phyloP scores from a whole-genome alignment of 2,329 filamentous ascomycete genomes.

The Trichoderma sp. region DNA sequence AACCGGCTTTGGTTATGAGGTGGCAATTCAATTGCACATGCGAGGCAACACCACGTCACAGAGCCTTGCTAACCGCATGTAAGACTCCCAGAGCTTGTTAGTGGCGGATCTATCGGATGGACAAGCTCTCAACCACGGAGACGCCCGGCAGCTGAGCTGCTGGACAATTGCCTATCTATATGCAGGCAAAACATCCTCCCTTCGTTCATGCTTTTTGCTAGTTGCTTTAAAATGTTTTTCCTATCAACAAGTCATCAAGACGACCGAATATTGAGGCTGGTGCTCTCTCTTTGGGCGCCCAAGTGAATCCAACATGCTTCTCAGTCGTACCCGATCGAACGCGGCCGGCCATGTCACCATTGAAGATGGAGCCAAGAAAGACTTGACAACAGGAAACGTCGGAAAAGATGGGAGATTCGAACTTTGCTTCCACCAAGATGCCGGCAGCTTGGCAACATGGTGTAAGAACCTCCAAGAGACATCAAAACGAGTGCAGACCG shows the following conservation, averaged over 20 bases:
- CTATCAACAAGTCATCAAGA: not conserved
- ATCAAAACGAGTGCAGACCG: constrained; percentile 2
- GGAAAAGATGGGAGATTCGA: constrained; percentile 33
- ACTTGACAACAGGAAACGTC: constrained; percentile 29
- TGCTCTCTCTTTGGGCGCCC: not conserved
- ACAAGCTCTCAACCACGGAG: not conserved
- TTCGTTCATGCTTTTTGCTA: not conserved
- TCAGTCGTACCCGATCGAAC: constrained; percentile 25
- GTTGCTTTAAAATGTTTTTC: not conserved
- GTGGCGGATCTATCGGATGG: constrained; percentile 16
- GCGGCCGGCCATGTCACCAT: constrained; percentile 30
- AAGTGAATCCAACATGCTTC: constrained; percentile 7
- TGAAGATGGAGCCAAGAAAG: constrained; percentile 24
- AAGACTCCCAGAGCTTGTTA: not conserved
- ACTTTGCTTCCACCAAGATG: constrained; percentile 32
- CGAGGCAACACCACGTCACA: not conserved
- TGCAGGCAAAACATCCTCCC: not conserved
- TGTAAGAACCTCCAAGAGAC: constrained; percentile 26
- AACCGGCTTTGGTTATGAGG: not conserved
- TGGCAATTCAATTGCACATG: constrained; percentile 5
- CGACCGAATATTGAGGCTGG: not conserved
- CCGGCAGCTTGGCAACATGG: constrained; percentile 30
- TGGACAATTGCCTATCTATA: not conserved
- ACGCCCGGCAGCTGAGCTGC: not conserved
- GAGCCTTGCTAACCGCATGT: not conserved